phyloP scores from a whole-genome alignment of 2,329 filamentous ascomycete species.

The Fusarium sp. region DNA sequence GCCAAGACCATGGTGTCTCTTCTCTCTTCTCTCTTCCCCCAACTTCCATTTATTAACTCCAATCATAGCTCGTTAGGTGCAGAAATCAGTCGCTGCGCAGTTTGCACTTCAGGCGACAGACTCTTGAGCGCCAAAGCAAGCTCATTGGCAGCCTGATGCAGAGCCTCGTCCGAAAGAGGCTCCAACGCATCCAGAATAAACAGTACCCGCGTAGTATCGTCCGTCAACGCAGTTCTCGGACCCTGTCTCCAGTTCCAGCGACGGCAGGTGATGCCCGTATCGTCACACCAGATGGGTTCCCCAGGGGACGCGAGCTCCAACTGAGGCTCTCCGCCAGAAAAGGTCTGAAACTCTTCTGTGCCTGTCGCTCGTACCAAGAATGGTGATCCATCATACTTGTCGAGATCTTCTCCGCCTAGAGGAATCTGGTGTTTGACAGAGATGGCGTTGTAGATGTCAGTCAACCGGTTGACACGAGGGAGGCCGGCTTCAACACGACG shows the following conservation, averaged over 20 bases:
- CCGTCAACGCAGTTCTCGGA: conserved; percentile 24
- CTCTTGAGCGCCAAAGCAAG: conserved; percentile 1
- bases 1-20: neutral
- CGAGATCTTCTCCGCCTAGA: conserved; percentile 34
- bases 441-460: conserved; percentile 40
- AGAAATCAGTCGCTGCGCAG: neutral
- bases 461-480: conserved; percentile 35
- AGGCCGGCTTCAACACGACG: conserved; percentile 26
- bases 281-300: conserved; percentile 36
- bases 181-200: conserved; percentile 17
- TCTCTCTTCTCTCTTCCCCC: neutral
- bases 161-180: conserved; percentile 6
- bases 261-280: conserved; percentile 33
- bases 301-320: conserved; percentile 21
- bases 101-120: neutral
- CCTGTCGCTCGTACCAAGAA: conserved; percentile 25
- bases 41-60: neutral
- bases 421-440: conserved; percentile 38
- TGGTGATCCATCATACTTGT: conserved; percentile 34
- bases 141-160: conserved; percentile 4
- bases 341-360: conserved; percentile 13
- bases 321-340: conserved; percentile 6
- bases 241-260: conserved; percentile 40
- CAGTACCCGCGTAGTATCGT: conserved; percentile 4
- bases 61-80: neutral